These are phyloP conservation scores for sorghum (Sorghum bicolor) DNA, from an alignment of 176 grass and related monocot species.

Conservation along the genomic window DNA sequence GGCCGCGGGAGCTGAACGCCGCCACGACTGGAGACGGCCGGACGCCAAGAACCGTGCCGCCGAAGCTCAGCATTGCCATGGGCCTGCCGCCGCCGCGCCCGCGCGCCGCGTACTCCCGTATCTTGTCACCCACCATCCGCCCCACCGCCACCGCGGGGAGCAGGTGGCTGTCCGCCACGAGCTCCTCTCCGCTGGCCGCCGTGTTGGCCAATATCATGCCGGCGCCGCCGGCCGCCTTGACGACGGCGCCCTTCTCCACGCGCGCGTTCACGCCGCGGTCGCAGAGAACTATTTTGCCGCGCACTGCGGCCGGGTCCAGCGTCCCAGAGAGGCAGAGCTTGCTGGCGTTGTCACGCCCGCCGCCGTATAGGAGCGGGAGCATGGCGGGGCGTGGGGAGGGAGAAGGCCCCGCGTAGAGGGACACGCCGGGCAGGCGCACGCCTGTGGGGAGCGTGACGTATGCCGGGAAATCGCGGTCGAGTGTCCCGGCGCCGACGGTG, in stretches of 20 bases:
- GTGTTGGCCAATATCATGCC: constrained; percentile 95
- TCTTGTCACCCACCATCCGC: constrained; percentile 56
- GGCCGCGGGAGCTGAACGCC: constrained; percentile 96
- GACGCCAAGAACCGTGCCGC: constrained; percentile 82
- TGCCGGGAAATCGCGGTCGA: constrained; percentile 82
- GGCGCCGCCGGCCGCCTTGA: constrained; percentile 70
- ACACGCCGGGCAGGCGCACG: constrained; percentile 56
- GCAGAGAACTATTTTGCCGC: constrained; percentile 82
- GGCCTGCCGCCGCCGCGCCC: constrained; percentile 34
- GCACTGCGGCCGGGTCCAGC: constrained; percentile 57
- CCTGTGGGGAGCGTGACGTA: constrained; percentile 52
- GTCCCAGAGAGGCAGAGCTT: constrained; percentile 83
- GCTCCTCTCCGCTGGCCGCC: constrained; percentile 78
- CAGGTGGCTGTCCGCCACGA: constrained; percentile 91
- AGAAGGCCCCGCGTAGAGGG: constrained; percentile 59
- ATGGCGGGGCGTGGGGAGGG: constrained; percentile 33
- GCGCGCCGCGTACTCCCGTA: constrained; percentile 56
- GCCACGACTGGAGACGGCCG: constrained; percentile 84
- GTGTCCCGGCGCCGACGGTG: constrained; percentile 76
- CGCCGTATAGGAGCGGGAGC: constrained; percentile 70
- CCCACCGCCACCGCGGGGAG: constrained; percentile 81
- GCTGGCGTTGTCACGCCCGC: constrained; percentile 61
- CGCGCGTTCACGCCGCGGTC: constrained; percentile 88
- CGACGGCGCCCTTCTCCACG: constrained; percentile 87
- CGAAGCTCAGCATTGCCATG: constrained; percentile 71